phyloP scores from a whole-genome alignment of 2,329 filamentous ascomycete species.

The Diaporthe ampelina region DNA sequence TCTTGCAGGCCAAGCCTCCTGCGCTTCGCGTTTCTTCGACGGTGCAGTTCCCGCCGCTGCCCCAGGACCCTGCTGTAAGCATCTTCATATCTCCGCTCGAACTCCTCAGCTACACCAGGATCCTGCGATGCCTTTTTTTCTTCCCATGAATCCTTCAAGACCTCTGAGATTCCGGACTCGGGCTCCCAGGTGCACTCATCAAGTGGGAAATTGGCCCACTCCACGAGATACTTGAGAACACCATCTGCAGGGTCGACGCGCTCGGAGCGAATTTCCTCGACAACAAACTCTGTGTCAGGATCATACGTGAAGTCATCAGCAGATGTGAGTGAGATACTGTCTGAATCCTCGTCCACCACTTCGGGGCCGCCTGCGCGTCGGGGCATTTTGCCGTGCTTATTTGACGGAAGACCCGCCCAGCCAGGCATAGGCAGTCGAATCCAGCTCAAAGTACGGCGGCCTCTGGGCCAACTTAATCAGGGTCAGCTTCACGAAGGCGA shows the following conservation, averaged over 20 bases:
- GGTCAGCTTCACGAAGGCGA: constrained; percentile 15
- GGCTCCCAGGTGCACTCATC: constrained; percentile 72
- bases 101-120: constrained; percentile 51
- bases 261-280: constrained; percentile 68
- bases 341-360: constrained; percentile 55
- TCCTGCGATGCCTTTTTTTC: constrained; percentile 54
- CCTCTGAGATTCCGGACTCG: constrained; percentile 55
- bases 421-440: not conserved
- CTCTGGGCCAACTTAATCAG: not conserved
- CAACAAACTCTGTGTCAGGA: constrained; percentile 63
- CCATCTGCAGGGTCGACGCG: constrained; percentile 49
- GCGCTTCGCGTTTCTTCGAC: constrained; percentile 61
- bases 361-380: not conserved
- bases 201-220: constrained; percentile 73
- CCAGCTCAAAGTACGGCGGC: not conserved
- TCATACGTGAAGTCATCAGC: constrained; percentile 55
- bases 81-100: constrained; percentile 54
- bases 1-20: constrained; percentile 52
- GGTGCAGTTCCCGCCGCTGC: constrained; percentile 54
- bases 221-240: constrained; percentile 68
- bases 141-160: constrained; percentile 60
- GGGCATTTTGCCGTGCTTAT: constrained; percentile 21
- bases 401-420: not conserved
- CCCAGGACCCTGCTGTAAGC: constrained; percentile 49
- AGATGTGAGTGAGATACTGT: constrained; percentile 70